A percentile compares a stretch with the other conserved stretches of the same genome.
Conservation (phyloP, 1,284 basidiomycete genomes). For the Laetiporus sulphureus region DNA sequence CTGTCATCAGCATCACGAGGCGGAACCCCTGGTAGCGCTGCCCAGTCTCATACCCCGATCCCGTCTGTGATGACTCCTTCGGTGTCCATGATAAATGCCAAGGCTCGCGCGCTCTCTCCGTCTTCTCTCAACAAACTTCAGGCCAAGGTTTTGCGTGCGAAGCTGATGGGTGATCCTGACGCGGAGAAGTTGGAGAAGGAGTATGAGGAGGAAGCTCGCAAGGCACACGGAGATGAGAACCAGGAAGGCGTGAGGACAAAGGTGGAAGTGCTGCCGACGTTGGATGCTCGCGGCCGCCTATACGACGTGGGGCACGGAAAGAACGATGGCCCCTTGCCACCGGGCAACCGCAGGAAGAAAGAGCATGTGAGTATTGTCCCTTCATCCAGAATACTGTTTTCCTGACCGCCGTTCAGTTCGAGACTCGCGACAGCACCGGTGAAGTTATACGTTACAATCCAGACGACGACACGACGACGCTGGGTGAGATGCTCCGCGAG, state of each 20-base stretch:
- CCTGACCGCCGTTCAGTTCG: conserved; percentile 47
- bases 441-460: conserved; percentile 81
- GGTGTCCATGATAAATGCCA: conserved; percentile 28
- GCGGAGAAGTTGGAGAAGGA: conserved; percentile 74
- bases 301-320: conserved; percentile 85
- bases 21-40: conserved; percentile 19
- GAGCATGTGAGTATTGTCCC: conserved; percentile 50
- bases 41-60: conserved; percentile 70
- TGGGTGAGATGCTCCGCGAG: conserved; percentile 90
- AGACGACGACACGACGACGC: conserved; percentile 82
- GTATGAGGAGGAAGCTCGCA: conserved; percentile 67
- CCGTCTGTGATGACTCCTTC: conserved; percentile 86
- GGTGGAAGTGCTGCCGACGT: conserved; percentile 84
- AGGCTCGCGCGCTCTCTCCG: conserved; percentile 49
- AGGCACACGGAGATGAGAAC: conserved; percentile 36
- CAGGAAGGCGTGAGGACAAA: conserved; percentile 45
- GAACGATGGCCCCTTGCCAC: conserved; percentile 38
- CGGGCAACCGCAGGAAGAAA: conserved; percentile 74
- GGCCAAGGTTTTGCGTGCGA: conserved; percentile 88
- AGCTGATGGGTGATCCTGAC: conserved; percentile 72
- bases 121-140: conserved; percentile 89
- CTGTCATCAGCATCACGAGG: conserved; percentile 38
- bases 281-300: conserved; percentile 81
- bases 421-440: conserved; percentile 88
- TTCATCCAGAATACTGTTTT: conserved; percentile 4